Evolutionary conservation across 2,329 filamentous ascomycete genomes (phyloP).

Genomic region (Sarocladium kiliense): DNA sequence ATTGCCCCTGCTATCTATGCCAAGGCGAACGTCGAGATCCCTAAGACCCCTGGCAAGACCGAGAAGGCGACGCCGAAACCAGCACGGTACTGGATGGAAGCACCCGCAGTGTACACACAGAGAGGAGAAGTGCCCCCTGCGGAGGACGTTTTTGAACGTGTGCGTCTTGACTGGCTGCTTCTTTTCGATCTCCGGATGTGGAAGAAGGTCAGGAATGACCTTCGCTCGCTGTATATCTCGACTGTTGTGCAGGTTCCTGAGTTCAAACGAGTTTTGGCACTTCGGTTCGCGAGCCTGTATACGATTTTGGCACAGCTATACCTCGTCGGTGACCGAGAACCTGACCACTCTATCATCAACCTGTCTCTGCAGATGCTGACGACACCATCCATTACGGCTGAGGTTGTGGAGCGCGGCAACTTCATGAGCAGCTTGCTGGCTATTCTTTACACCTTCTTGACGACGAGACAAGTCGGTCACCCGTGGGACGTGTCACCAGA

Average conservation of each 20-base stretch:
- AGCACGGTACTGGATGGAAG: slow-evolving; percentile 81
- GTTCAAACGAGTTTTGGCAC: slow-evolving; percentile 89
- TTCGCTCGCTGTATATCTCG: slow-evolving; percentile 90
- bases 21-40: slow-evolving; percentile 67
- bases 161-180: slow-evolving; percentile 90
- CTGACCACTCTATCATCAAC: slow-evolving; percentile 98
- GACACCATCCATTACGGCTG: slow-evolving; percentile 91
- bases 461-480: slow-evolving; percentile 90
- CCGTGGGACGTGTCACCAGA: slow-evolving; percentile 82
- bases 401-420: slow-evolving; percentile 91
- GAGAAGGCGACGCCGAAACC: slow-evolving; percentile 51
- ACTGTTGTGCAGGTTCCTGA: slow-evolving; percentile 93
- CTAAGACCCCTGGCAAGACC: slow-evolving; percentile 68
- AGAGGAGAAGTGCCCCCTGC: slow-evolving; percentile 61
- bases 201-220: slow-evolving; percentile 89
- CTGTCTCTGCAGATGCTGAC: slow-evolving; percentile 95
- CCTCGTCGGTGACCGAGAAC: slow-evolving; percentile 90
- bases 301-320: slow-evolving; percentile 91
- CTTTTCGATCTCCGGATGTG: slow-evolving; percentile 92
- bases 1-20: slow-evolving; percentile 57
- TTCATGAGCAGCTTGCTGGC: slow-evolving; percentile 94
- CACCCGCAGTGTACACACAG: slow-evolving; percentile 63
- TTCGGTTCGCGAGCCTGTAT: slow-evolving; percentile 93
- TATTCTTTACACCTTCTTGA: slow-evolving; percentile 95
- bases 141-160: slow-evolving; percentile 84